phyloP scores from a whole-genome alignment of 2,329 filamentous ascomycete species.

The Escovopsis sp. region DNA sequence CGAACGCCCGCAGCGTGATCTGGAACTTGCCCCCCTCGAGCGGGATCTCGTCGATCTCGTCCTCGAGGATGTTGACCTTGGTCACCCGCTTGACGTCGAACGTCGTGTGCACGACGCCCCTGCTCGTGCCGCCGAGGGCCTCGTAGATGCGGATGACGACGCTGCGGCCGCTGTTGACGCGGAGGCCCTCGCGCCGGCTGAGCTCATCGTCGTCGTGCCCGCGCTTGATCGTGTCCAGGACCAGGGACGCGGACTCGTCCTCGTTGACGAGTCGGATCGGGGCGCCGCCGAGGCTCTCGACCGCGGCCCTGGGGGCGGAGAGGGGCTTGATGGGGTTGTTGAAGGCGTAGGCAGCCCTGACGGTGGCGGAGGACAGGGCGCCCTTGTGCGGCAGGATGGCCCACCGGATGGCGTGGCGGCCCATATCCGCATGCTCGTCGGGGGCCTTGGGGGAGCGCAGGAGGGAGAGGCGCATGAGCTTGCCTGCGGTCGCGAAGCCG shows the following conservation, averaged over 20 bases:
- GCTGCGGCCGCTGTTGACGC: conserved; percentile 55
- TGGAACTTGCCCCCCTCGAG: conserved; percentile 35
- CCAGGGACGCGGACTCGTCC: conserved; percentile 40
- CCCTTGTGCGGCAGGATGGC: conserved; percentile 79
- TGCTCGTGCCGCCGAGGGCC: conserved; percentile 65
- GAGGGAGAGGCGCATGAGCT: conserved; percentile 76
- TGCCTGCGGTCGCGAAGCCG: conserved; percentile 81
- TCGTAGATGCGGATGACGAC: conserved; percentile 82
- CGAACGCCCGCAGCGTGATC: conserved; percentile 62
- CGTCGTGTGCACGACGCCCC: conserved; percentile 52
- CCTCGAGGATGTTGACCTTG: conserved; percentile 81
- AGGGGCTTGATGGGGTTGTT: conserved; percentile 56
- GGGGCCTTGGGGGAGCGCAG: conserved; percentile 83
- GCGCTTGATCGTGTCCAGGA: conserved; percentile 84
- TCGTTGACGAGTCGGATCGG: conserved; percentile 55
- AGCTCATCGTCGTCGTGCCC: conserved; percentile 79
- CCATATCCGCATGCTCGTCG: conserved; percentile 91
- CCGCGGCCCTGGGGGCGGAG: conserved; percentile 12
- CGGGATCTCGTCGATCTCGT: conserved; percentile 57
- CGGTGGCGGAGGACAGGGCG: conserved; percentile 53
- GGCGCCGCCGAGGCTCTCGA: conserved; percentile 14
- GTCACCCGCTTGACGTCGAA: conserved; percentile 61
- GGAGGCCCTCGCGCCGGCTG: conserved; percentile 43
- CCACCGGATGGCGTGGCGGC: conserved; percentile 72
- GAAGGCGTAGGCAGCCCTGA: conserved; percentile 78